These are phyloP conservation scores for Neophaeococcomyces aloes DNA, from an alignment of 2,329 filamentous ascomycete species.

Conservation along the genomic window DNA sequence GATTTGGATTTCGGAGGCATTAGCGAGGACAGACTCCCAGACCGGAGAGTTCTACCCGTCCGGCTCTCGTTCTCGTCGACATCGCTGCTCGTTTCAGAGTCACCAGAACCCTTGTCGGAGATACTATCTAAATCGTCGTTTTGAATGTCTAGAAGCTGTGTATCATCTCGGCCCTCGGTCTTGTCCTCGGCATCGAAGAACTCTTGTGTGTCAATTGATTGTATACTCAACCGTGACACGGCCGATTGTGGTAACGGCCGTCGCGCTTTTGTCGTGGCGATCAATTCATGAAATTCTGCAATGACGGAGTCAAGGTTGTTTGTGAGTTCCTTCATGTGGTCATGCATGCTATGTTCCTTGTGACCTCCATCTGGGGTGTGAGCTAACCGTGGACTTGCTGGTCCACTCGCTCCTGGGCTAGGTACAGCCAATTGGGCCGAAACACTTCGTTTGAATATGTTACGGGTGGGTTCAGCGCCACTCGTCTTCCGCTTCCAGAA, in stretches of 20 bases:
- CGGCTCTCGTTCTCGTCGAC: slow-evolving; percentile 36
- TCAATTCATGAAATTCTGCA: slow-evolving; percentile 64
- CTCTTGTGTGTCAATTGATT: slow-evolving; percentile 72
- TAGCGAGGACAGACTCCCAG: slow-evolving; percentile 38
- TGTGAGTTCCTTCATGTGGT: slow-evolving; percentile 73
- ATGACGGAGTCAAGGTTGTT: slow-evolving; percentile 77
- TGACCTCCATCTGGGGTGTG: slow-evolving; percentile 16
- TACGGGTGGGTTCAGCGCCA: slow-evolving; percentile 30
- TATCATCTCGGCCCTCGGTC: slow-evolving; percentile 32
- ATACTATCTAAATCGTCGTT: slow-evolving; percentile 41
- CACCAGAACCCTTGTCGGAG: slow-evolving; percentile 40
- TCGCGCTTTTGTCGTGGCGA: slow-evolving; percentile 69
- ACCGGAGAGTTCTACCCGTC: slow-evolving; percentile 22
- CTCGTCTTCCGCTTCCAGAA: slow-evolving; percentile 92
- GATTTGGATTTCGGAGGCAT: slow-evolving; percentile 69
- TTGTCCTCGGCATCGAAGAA: slow-evolving; percentile 86
- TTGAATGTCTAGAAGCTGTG: slow-evolving; percentile 66
- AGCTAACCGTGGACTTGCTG: background rate
- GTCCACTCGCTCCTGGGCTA: slow-evolving; percentile 25
- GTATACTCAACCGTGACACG: slow-evolving; percentile 57
- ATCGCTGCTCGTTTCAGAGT: slow-evolving; percentile 55
- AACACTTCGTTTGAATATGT: slow-evolving; percentile 38
- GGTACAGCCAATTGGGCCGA: slow-evolving; percentile 45
- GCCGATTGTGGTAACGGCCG: slow-evolving; percentile 48
- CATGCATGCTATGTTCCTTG: slow-evolving; percentile 45